phyloP scores from a whole-genome alignment of 768 basidiomycete species.

The Cytidiella melzeri region DNA sequence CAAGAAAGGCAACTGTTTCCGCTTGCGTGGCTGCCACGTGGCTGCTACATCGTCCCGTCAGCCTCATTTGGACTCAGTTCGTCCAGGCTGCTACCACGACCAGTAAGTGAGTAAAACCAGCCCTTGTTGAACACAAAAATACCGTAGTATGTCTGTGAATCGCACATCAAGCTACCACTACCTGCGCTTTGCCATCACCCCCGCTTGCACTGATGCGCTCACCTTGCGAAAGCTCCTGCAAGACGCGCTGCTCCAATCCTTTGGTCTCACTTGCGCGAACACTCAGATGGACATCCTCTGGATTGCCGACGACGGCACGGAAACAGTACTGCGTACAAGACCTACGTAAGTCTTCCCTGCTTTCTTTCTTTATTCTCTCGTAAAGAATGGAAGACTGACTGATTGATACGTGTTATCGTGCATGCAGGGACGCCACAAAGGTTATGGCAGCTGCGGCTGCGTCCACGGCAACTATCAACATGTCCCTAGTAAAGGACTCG shows the following conservation, averaged over 20 bases:
- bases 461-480: slow-evolving; percentile 14
- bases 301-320: slow-evolving; percentile 35
- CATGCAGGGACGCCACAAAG: slow-evolving; percentile 24
- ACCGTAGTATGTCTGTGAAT: background rate
- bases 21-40: too few relatives aligned
- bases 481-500: slow-evolving; percentile 26
- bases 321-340: slow-evolving; percentile 36
- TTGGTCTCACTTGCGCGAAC: slow-evolving; percentile 46
- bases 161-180: slow-evolving; percentile 31
- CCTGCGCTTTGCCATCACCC: slow-evolving; percentile 38
- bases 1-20: too few relatives aligned
- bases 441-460: slow-evolving; percentile 26
- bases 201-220: slow-evolving; percentile 36
- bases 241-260: slow-evolving; percentile 46
- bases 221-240: slow-evolving; percentile 49
- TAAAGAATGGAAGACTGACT: background rate
- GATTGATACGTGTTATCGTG: background rate
- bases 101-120: too few relatives aligned
- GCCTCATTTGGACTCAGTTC: too few relatives aligned
- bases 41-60: too few relatives aligned
- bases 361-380: too few relatives aligned
- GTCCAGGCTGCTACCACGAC: too few relatives aligned
- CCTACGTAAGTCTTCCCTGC: slow-evolving; percentile 29
- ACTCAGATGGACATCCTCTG: slow-evolving; percentile 57
- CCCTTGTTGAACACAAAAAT: too few relatives aligned